Evolutionary conservation across 2,329 filamentous ascomycete species (phyloP), one percentile per base, ranked within the genome.

Genomic region (Ophiostoma fasciatum): DNA sequence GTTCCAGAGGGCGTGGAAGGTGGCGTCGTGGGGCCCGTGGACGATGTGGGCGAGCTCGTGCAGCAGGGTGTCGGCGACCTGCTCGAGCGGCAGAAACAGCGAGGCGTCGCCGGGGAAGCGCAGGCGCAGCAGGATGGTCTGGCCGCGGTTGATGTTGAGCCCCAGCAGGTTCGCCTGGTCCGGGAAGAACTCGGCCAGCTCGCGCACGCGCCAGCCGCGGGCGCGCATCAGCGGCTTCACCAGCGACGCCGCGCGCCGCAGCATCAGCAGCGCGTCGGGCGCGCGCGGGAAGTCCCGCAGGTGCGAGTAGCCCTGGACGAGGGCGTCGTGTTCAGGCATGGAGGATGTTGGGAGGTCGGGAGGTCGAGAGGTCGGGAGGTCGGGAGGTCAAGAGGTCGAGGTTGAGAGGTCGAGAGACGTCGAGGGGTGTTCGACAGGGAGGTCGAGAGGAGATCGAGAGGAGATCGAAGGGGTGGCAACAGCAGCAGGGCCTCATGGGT

Each of bases 171-270:
- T 81, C 22, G 63, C 58, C 47, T 90, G 68, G 11, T 73, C 63
- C 1, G 88, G 88, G 41, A 82, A 81, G 58, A 96, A 94, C 54
- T 96, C 88, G 33, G 77, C 74, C 13, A 96, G 67, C 32, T 81
- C 72, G 20, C 70, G 67, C 23, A 96, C 82, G 43, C 65, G 78
- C 82, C 85, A 96, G 37, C 68, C 68, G 29, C 82, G 74, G 32
- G 83, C 83, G 45, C 84, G 71, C 87, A 96, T 96, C 43, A 96
- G 82, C 14, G 88, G 88, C 55, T 94, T 94, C 42, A 94, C 87
- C 39, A 92, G 59, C 19, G 85, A 93, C 3, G 84, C 84, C 28
- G 92, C 68, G 56, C 81, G 87, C 49, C 76, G 80, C 18, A 96
- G 66, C 39, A 71, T 73, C 25, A 71, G 58, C 14, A 72, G 51